A percentile compares a stretch with the other conserved stretches of the same genome.
Conservation (phyloP, 2,329 filamentous ascomycete genomes). For the Dothistroma septosporum region DNA sequence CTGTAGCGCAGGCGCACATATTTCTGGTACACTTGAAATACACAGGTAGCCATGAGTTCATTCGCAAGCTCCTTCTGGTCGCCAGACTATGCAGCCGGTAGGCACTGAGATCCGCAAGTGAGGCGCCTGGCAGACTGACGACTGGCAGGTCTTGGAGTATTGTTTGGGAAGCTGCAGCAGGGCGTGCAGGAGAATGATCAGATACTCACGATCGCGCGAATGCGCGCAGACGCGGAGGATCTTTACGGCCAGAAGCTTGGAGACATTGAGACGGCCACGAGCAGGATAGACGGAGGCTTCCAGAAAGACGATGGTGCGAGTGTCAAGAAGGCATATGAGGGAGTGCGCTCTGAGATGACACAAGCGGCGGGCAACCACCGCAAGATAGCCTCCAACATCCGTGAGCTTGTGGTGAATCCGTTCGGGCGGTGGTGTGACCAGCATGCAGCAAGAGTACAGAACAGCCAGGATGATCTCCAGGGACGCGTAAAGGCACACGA, state of each 20-base stretch:
- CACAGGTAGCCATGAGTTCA: slow-evolving; percentile 62
- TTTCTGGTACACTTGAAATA: background rate
- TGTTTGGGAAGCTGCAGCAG: slow-evolving; percentile 96
- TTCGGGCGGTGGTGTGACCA: slow-evolving; percentile 96
- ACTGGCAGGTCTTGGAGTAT: slow-evolving; percentile 67
- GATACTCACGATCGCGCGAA: slow-evolving; percentile 80
- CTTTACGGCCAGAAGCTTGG: slow-evolving; percentile 74
- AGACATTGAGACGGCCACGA: slow-evolving; percentile 76
- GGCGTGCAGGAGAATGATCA: slow-evolving; percentile 94
- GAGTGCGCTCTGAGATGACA: slow-evolving; percentile 86
- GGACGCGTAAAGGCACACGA: slow-evolving; percentile 86
- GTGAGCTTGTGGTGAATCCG: slow-evolving; percentile 88
- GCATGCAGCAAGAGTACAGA: slow-evolving; percentile 84
- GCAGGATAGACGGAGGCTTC: slow-evolving; percentile 81
- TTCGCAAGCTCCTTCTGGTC: slow-evolving; percentile 99
- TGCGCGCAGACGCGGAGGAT: slow-evolving; percentile 96
- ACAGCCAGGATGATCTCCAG: slow-evolving; percentile 92
- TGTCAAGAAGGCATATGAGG: slow-evolving; percentile 93
- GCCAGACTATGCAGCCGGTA: slow-evolving; percentile 89
- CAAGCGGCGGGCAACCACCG: slow-evolving; percentile 84
- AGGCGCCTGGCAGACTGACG: slow-evolving; percentile 5
- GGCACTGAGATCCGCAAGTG: slow-evolving; percentile 1
- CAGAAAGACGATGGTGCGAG: slow-evolving; percentile 90
- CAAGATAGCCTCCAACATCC: slow-evolving; percentile 94
- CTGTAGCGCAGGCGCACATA: slow-evolving; percentile 7